phyloP scores from a whole-genome alignment of 2,329 filamentous ascomycete species.

The Fusarium sp. region DNA sequence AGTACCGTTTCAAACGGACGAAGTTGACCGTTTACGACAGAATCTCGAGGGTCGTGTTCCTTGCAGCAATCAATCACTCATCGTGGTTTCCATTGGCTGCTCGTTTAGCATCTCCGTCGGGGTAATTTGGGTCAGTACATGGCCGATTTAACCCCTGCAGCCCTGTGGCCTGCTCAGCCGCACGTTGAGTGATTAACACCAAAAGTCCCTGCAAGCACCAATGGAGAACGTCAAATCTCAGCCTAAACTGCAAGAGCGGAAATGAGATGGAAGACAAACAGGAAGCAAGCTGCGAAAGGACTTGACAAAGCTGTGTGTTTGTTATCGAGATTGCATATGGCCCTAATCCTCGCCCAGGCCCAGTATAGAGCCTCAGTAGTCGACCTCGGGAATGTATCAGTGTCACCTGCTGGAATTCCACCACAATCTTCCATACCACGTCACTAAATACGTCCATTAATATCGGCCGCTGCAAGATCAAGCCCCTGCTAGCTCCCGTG shows the following conservation, averaged over 20 bases:
- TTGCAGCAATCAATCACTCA: conserved; percentile 28
- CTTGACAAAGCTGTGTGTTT: not conserved
- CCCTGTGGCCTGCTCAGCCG: not conserved
- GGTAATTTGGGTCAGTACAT: too few species aligned
- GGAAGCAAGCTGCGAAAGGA: not conserved
- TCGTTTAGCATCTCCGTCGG: not conserved
- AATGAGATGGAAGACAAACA: conserved; percentile 22
- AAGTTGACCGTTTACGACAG: conserved; percentile 16
- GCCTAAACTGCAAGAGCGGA: conserved; percentile 15
- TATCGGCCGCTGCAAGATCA: conserved; percentile 5
- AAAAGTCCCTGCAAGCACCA: not conserved
- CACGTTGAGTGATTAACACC: conserved; percentile 26
- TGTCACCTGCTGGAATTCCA: conserved; percentile 7
- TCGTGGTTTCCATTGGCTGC: conserved; percentile 13
- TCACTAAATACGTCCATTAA: conserved; percentile 26
- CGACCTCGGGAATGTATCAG: conserved; percentile 11
- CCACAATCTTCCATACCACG: conserved; percentile 9
- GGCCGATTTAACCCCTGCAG: conserved; percentile 17
- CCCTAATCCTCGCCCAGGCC: not conserved
- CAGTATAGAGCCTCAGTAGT: not conserved
- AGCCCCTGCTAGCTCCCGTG: conserved; percentile 32
- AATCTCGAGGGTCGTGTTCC: conserved; percentile 18
- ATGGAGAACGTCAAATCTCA: not conserved
- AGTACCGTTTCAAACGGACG: conserved; percentile 16
- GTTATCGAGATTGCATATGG: not conserved